phyloP scores from a whole-genome alignment of 2,329 filamentous ascomycete species.

The Cladosporium velox region DNA sequence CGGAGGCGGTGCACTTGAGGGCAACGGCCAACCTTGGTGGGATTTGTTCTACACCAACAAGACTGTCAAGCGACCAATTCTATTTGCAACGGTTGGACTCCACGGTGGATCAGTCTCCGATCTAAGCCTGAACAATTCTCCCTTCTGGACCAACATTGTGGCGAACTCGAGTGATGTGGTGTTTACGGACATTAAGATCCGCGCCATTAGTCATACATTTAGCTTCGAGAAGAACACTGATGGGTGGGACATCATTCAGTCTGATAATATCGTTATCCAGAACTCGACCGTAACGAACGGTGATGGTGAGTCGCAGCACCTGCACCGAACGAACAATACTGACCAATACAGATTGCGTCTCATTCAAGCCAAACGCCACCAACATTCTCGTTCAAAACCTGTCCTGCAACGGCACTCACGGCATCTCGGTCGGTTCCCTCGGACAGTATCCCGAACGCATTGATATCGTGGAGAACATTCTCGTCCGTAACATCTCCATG shows the following conservation, averaged over 20 bases:
- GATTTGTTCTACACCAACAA: constrained; percentile 60
- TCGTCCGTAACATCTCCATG: constrained; percentile 47
- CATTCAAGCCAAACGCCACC: constrained; percentile 73
- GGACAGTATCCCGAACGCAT: constrained; percentile 65
- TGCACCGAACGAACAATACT: too few species aligned
- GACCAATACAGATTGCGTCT: constrained; percentile 57
- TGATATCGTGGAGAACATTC: constrained; percentile 70
- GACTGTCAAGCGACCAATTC: constrained; percentile 60
- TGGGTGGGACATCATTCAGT: constrained; percentile 59
- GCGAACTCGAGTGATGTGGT: constrained; percentile 66
- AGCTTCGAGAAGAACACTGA: constrained; percentile 64
- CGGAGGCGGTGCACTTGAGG: constrained; percentile 64
- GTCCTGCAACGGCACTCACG: constrained; percentile 68
- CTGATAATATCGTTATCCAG: constrained; percentile 64
- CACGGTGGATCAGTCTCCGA: constrained; percentile 61
- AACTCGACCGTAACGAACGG: constrained; percentile 65
- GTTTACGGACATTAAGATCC: constrained; percentile 63
- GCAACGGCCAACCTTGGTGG: constrained; percentile 67
- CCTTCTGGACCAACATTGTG: constrained; percentile 66
- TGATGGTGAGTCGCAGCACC: too few species aligned
- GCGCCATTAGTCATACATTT: constrained; percentile 54
- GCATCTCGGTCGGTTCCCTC: constrained; percentile 71
- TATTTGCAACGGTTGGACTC: constrained; percentile 60
- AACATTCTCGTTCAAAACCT: constrained; percentile 69
- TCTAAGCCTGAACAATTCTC: constrained; percentile 61